These are phyloP conservation scores for Starmerella stigmatis DNA, from an alignment of 805 yeast genomes.

Conservation along the genomic window DNA sequence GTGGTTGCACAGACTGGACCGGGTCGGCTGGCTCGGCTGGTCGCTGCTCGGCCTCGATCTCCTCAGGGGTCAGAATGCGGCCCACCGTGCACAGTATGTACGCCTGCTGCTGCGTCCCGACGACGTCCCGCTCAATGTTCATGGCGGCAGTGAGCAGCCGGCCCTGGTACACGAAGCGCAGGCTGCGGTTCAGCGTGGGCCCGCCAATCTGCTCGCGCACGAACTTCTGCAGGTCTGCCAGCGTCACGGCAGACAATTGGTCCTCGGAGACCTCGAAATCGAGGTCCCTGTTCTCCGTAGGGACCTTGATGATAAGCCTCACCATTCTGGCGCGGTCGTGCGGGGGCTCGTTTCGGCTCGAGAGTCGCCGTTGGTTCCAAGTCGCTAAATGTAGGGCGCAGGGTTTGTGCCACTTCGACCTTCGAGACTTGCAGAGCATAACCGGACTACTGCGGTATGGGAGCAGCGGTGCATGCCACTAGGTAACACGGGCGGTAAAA, in stretches of 20 bases:
- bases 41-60: slow-evolving; percentile 5
- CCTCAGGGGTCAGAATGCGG: slow-evolving; percentile 1
- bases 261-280: not conserved
- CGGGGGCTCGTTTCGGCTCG: no score
- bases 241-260: not conserved
- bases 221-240: not conserved
- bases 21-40: not conserved
- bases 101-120: slow-evolving; percentile 2
- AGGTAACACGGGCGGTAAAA: no score
- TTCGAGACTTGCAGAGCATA: no score
- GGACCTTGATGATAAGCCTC: slow-evolving; percentile 3
- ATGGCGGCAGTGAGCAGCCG: not conserved
- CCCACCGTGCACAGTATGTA: slow-evolving; percentile 2
- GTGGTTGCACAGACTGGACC: not conserved
- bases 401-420: no score
- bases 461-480: no score
- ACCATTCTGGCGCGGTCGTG: not conserved
- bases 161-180: slow-evolving; percentile 5
- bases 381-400: no score
- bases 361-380: no score
- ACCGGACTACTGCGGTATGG: no score
- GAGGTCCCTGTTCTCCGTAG: slow-evolving; percentile 3
- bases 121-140: not conserved
- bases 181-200: slow-evolving; percentile 4
- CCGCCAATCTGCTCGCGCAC: slow-evolving; percentile 5